Conservation (phyloP, 257 asterid genomes). For the Fraxinus cuspidata region DNA sequence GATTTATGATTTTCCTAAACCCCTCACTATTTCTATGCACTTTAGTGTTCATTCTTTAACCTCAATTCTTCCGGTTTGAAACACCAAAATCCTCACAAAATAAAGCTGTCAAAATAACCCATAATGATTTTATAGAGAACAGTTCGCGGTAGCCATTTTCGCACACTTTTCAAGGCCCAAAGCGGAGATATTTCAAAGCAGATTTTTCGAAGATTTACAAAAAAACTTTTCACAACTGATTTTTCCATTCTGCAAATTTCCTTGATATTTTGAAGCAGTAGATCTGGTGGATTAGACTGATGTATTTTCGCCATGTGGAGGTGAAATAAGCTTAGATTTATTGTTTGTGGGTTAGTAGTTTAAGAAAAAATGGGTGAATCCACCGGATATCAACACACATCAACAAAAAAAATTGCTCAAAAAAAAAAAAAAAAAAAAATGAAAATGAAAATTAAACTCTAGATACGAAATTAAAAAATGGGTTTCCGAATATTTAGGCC, state of each 20-base stretch:
- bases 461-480: neutral
- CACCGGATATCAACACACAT: neutral
- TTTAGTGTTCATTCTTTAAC: too few relatives aligned
- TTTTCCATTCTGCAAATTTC: too few relatives aligned
- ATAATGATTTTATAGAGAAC: slow-evolving; percentile 39
- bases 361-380: neutral
- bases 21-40: too few relatives aligned
- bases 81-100: too few relatives aligned
- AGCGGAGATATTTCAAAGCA: too few relatives aligned
- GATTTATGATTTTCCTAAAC: too few relatives aligned
- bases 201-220: too few relatives aligned
- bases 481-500: neutral
- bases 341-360: slow-evolving; percentile 15
- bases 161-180: neutral
- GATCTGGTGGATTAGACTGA: too few relatives aligned
- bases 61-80: too few relatives aligned
- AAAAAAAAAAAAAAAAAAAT: too few relatives aligned
- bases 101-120: neutral
- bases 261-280: too few relatives aligned
- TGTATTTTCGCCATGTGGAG: slow-evolving; percentile 22
- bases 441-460: neutral
- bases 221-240: too few relatives aligned
- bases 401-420: neutral
- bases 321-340: neutral
- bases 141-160: slow-evolving; percentile 25